A percentile compares a stretch with the other conserved stretches of the same genome.
These are phyloP conservation scores for Arachis stenosperma DNA, from an alignment of 306 rosid species.

Conservation along the genomic window DNA sequence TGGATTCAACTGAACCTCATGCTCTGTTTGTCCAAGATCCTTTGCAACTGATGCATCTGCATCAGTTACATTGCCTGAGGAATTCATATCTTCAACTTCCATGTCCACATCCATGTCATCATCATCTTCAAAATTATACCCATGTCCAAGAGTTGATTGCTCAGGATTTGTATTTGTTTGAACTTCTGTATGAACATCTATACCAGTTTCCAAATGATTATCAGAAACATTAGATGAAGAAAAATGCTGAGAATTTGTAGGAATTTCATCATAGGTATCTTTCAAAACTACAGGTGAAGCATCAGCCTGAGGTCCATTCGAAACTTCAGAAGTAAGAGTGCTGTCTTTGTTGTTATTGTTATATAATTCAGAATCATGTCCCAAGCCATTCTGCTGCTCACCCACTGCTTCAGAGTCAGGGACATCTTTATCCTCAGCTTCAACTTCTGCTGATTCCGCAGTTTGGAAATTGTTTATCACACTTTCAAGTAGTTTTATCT, in stretches of 20 bases:
- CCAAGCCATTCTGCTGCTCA: slow-evolving; percentile 40
- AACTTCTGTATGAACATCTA: slow-evolving; percentile 45
- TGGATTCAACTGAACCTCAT: slow-evolving; percentile 46
- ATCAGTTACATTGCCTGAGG: slow-evolving; percentile 47
- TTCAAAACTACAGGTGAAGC: slow-evolving; percentile 34
- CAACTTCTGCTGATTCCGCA: slow-evolving; percentile 42
- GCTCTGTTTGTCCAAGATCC: slow-evolving; percentile 46
- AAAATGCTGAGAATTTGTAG: slow-evolving; percentile 42
- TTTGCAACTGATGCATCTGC: slow-evolving; percentile 39
- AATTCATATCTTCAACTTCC: slow-evolving; percentile 83
- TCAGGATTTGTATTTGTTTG: slow-evolving; percentile 45
- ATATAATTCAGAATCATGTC: slow-evolving; percentile 44
- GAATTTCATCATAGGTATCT: slow-evolving; percentile 31
- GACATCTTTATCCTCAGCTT: slow-evolving; percentile 47
- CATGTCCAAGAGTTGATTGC: slow-evolving; percentile 51
- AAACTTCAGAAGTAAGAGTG: slow-evolving; percentile 44
- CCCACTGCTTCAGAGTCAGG: slow-evolving; percentile 39
- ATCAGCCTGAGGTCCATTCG: slow-evolving; percentile 43
- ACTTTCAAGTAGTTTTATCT: slow-evolving; percentile 70
- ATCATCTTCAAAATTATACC: slow-evolving; percentile 59
- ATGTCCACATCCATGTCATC: slow-evolving; percentile 98
- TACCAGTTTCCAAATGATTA: slow-evolving; percentile 36
- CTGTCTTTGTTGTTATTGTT: slow-evolving; percentile 33
- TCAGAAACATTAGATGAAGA: slow-evolving; percentile 44
- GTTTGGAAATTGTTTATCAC: slow-evolving; percentile 51